phyloP scores from a whole-genome alignment of 129 eudicot species.

The Pseudognaphalium luteoalbum region DNA sequence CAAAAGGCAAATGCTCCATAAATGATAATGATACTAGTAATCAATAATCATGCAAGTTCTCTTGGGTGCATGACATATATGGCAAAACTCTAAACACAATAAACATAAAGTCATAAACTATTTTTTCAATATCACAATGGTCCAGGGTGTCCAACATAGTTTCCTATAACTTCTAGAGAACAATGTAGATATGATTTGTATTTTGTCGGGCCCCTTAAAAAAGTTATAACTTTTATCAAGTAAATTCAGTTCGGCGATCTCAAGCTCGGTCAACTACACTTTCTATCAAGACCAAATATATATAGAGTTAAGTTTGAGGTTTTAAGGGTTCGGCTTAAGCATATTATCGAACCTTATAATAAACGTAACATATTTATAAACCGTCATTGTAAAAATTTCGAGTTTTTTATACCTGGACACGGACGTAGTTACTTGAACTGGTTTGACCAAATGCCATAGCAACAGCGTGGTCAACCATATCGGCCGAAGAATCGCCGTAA shows the following conservation, averaged over 20 bases:
- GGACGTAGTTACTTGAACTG: slow-evolving; percentile 66
- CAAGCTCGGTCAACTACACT: no score
- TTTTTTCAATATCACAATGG: slow-evolving; percentile 15
- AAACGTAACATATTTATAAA: no score
- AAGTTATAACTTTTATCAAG: no score
- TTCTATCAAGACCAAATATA: no score
- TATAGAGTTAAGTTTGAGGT: no score
- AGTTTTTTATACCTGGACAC: slow-evolving; percentile 64
- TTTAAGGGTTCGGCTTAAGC: no score
- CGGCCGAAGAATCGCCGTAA: slow-evolving; percentile 73
- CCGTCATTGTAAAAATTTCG: no score
- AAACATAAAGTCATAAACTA: slow-evolving; percentile 7
- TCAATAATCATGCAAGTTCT: slow-evolving; percentile 22
- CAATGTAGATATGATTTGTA: neutral
- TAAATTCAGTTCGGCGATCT: no score
- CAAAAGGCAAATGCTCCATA: slow-evolving; percentile 3
- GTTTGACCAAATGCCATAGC: slow-evolving; percentile 89
- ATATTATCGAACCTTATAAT: no score
- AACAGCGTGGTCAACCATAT: slow-evolving; percentile 89
- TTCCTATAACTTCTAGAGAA: neutral
- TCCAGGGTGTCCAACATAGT: slow-evolving; percentile 1
- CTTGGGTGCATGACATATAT: slow-evolving; percentile 35
- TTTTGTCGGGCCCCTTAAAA: no score
- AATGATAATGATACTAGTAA: neutral
- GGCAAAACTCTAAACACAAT: slow-evolving; percentile 31